Conservation (phyloP, 1,139 yeast species). For the Yamadazyma friedrichii region DNA sequence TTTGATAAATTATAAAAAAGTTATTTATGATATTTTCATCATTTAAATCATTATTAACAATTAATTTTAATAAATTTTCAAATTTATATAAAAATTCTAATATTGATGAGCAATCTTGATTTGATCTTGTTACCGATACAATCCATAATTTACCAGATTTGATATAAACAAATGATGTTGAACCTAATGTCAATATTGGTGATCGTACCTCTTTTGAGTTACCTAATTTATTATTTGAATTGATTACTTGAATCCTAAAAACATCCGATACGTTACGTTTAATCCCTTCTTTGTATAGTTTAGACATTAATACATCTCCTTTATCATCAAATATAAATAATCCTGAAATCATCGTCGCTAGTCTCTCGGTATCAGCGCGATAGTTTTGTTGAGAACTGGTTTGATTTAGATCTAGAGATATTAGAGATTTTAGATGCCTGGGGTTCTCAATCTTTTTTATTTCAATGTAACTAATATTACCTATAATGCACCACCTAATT, state of each 20-base stretch:
- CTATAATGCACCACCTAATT: neutral
- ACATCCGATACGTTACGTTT: constrained; percentile 75
- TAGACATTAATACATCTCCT: constrained; percentile 85
- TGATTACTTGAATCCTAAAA: constrained; percentile 84
- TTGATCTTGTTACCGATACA: constrained; percentile 84
- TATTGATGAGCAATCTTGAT: constrained; percentile 78
- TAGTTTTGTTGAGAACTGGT: neutral
- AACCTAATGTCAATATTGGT: constrained; percentile 87
- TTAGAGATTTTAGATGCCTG: too few relatives aligned
- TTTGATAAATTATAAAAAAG: constrained; percentile 68
- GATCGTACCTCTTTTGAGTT: constrained; percentile 49
- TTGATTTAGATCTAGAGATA: neutral
- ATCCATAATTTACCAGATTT: constrained; percentile 70
- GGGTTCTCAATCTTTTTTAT: too few relatives aligned
- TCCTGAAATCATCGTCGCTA: constrained; percentile 65
- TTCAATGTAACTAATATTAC: too few relatives aligned
- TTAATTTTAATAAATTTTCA: constrained; percentile 38
- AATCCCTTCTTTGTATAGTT: constrained; percentile 69
- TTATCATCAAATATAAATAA: constrained; percentile 71
- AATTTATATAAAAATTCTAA: constrained; percentile 76
- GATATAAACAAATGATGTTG: constrained; percentile 85
- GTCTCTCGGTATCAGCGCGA: constrained; percentile 4
- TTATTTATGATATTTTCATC: constrained; percentile 44
- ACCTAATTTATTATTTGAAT: constrained; percentile 31
- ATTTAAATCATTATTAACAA: constrained; percentile 20